Base-by-base conservation (phyloP, 225 moss, liverwort and hornwort genomes). In the Sphagnum contortum region DNA sequence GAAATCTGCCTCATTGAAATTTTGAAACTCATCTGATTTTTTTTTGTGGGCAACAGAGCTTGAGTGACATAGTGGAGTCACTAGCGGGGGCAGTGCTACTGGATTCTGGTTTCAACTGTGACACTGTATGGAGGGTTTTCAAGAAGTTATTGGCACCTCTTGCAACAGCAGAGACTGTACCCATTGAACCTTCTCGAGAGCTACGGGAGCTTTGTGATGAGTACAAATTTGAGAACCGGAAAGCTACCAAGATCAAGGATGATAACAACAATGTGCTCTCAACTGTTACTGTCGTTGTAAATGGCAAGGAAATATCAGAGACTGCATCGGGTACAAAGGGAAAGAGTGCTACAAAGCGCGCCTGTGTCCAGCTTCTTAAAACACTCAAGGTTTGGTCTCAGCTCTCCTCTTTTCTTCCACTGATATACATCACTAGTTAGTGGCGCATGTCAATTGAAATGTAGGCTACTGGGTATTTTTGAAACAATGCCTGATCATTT, bases 21-120 rank as follows among this genome's bases (percentile, higher is more conserved):
- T 29, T 29, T 29, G 29, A 29, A 29, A 29, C 29, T 29, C 29
- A 29, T 29, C 0, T 29, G 29, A 29, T 29, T 29, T 29, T 29
- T 29, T 29, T 29, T 29, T 29, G 29, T 29, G 29, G 0, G 29
- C 29, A 29, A 13, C 90, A 96, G 92, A 91, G 93, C 53, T 81
- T 98, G 63, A 89, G 98, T 65, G 98, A 98, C 71, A 70, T 93
- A 74, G 89, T 98, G 72, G 98, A 98, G 64, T 98, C 98, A 48
- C 79, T 98, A 71, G 98, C 98, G 50, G 93, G 91, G 70, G 93
- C 93, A 12, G 86, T 98, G 13, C 82, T 86, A 48, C 74, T 98
- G 49, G 98, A 98, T 63, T 80, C 84, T 12, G 75, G 76, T 57
- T 89, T 79, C 71, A 68, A 84, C 70, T 52, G 76, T 14, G 66